Conservation (phyloP, 208 protist genomes). For the Crithidia fasciculata region DNA sequence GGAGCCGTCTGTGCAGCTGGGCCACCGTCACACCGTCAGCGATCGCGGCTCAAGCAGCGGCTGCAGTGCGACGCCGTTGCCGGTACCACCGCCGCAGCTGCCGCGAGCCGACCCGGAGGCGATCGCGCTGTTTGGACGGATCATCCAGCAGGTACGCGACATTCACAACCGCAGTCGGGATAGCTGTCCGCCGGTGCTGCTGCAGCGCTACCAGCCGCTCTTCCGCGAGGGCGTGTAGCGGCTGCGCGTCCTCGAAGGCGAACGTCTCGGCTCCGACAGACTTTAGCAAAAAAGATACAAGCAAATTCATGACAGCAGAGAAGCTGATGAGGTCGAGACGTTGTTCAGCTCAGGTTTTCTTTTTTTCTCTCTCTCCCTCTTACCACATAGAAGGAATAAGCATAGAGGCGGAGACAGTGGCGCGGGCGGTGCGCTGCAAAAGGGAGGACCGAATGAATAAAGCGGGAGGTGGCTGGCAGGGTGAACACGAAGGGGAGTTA, state of each 20-base stretch:
- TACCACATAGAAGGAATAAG: no score
- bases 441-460: no score
- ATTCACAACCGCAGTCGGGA: constrained; percentile 28
- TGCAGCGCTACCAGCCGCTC: constrained; percentile 39
- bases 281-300: neutral
- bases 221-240: constrained; percentile 16
- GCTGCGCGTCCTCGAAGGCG: neutral
- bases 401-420: no score
- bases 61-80: neutral
- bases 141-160: constrained; percentile 15
- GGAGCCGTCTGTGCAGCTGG: no score
- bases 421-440: no score
- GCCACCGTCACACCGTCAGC: neutral
- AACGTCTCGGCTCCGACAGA: neutral
- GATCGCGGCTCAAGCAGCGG: neutral
- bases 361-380: no score
- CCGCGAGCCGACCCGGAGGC: constrained; percentile 10
- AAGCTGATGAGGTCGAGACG: no score
- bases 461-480: no score
- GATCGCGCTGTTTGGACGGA: constrained; percentile 7
- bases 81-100: neutral
- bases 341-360: no score
- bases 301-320: neutral
- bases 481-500: no score
- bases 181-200: constrained; percentile 32